A percentile compares a stretch with the other conserved stretches of the same genome.
phyloP scores from a whole-genome alignment of 805 yeast genomes.

The Nematodospora valgi region DNA sequence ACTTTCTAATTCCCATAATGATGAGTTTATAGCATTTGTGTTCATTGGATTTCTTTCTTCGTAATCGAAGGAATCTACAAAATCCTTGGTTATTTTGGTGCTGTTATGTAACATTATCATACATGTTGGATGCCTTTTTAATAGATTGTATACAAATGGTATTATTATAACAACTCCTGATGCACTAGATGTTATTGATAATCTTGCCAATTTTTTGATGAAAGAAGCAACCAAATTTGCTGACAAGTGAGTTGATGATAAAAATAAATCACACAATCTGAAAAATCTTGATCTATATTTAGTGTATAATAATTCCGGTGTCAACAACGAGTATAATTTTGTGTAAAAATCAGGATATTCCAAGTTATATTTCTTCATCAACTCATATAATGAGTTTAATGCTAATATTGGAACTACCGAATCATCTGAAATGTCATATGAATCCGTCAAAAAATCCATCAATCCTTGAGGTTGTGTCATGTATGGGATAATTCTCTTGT shows the following conservation, averaged over 20 bases:
- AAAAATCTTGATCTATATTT: conserved; percentile 83
- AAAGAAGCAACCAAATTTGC: conserved; percentile 83
- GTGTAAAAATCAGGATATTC: conserved; percentile 89
- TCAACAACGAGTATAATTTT: conserved; percentile 77
- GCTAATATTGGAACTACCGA: conserved; percentile 68
- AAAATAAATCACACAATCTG: conserved; percentile 79
- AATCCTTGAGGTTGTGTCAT: conserved; percentile 74
- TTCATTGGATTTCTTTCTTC: conserved; percentile 69
- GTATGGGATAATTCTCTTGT: conserved; percentile 80
- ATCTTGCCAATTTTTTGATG: conserved; percentile 74
- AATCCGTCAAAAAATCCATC: conserved; percentile 92
- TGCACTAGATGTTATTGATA: conserved; percentile 77
- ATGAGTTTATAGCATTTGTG: conserved; percentile 78
- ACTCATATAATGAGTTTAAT: conserved; percentile 79
- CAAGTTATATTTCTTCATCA: conserved; percentile 76
- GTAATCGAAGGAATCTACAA: conserved; percentile 64
- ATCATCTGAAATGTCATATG: conserved; percentile 53
- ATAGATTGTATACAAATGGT: conserved; percentile 87
- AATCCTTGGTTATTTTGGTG: conserved; percentile 18
- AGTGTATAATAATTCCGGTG: conserved; percentile 71
- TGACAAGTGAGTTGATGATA: conserved; percentile 84
- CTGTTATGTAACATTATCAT: conserved; percentile 78
- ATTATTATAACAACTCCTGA: conserved; percentile 82
- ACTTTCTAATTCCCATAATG: conserved; percentile 89
- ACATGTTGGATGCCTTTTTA: conserved; percentile 91